phyloP scores from a whole-genome alignment of 2,329 filamentous ascomycete genomes.

The Verticillium zaregamsianum region DNA sequence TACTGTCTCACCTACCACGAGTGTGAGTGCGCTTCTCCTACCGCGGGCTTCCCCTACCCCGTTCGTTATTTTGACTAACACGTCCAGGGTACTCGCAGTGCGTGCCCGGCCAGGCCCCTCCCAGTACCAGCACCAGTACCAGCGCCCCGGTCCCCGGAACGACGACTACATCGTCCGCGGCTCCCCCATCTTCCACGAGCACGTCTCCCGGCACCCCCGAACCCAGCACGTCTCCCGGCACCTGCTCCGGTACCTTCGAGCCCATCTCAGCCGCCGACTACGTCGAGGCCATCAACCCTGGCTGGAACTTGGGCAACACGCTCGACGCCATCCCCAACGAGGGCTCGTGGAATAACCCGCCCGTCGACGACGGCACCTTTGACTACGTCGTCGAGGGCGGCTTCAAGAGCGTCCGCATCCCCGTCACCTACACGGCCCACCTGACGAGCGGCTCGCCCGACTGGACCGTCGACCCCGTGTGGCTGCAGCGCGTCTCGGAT shows the following conservation, averaged over 20 bases:
- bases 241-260: constrained; percentile 37
- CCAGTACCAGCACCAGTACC: constrained; percentile 3
- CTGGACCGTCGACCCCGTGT: constrained; percentile 49
- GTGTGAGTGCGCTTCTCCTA: constrained; percentile 1
- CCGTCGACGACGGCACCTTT: constrained; percentile 45
- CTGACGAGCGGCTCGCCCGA: constrained; percentile 44
- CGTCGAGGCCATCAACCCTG: constrained; percentile 44
- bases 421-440: constrained; percentile 57
- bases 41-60: too few species aligned
- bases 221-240: background rate
- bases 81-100: constrained; percentile 10
- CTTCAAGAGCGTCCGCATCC: constrained; percentile 55
- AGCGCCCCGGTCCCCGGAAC: background rate
- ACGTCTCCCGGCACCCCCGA: background rate
- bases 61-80: background rate
- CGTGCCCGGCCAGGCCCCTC: constrained; percentile 3
- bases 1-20: constrained; percentile 7
- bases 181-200: constrained; percentile 1
- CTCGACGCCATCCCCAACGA: constrained; percentile 38
- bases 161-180: background rate
- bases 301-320: constrained; percentile 60
- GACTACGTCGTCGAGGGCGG: constrained; percentile 46
- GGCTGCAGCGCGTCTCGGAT: constrained; percentile 53
- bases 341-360: constrained; percentile 54
- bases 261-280: constrained; percentile 40